Evolutionary conservation across 2,329 filamentous ascomycete genomes (phyloP), one percentile per base, ranked within the genome.

Genomic region (Pyricularia sp.): DNA sequence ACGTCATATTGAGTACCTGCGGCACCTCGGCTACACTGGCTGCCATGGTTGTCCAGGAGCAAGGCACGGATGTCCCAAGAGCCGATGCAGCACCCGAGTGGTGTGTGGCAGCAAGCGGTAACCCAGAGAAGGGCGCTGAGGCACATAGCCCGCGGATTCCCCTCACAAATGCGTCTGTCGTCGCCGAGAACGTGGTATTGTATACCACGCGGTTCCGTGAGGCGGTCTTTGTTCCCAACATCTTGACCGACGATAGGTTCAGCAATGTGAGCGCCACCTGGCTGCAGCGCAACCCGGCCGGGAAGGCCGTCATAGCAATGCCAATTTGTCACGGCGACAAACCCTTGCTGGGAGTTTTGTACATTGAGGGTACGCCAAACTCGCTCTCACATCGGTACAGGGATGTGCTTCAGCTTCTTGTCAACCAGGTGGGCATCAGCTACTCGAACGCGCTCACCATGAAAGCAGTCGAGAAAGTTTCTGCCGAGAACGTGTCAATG

Each of bases 161-260:
- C 0, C 75, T 93, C 16, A 82, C 82, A 16, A 83, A 84, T 13
- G 88, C 88, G 2, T 83, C 87, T 28, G 75, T 88, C 19, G 84
- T 93, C n/a, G 88, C 88, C 0, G 85, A 89, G 72, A 90, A 91
- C 68, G 86, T 93, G 5, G 86, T 91, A 9, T 78, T 90, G 5
- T 93, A 92, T 74, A 89, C 87, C 67, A 84, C 90, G 6, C 85
- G 90, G 13, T 92, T 92, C 77, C 81, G 87, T 33, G 90, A 93
- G 73, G 80, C 84, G 0, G 85, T 93, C 8, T 92, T 92, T 70
- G 81, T 91, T 10, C 83, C 88, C 6, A 89, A 93, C 70, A 78
- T 93, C 30, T 78, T 89, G 26, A 85, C 84, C 62, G 90, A 93
- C 70, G 90, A 93, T 73, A 81, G 89, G 35, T 92, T 93, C 68